Percentiles rank a stretch among this genome's conserved stretches.
These are phyloP conservation scores for Tephrocybe sp. DNA, from an alignment of 768 basidiomycete species.

Conservation along the genomic window DNA sequence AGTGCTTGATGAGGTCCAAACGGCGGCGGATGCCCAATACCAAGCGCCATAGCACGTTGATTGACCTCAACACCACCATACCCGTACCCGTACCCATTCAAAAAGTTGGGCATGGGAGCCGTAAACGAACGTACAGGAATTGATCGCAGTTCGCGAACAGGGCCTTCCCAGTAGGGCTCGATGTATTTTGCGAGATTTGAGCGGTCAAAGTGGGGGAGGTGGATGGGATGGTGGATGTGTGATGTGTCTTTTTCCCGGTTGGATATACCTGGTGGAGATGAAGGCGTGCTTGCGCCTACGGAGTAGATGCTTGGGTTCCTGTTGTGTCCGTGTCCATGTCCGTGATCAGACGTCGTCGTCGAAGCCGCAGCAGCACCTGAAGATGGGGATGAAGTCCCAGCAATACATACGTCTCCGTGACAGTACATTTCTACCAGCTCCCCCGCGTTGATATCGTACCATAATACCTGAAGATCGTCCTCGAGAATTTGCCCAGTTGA, in stretches of 20 bases:
- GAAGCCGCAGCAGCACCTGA: background rate
- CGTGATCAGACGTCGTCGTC: background rate
- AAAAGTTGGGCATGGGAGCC: conserved; percentile 9
- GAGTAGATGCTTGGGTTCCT: conserved; percentile 12
- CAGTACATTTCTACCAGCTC: conserved; percentile 72
- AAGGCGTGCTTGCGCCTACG: conserved; percentile 4
- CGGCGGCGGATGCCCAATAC: conserved; percentile 11
- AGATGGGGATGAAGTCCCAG: background rate
- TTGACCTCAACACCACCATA: conserved; percentile 2
- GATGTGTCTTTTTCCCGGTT: background rate
- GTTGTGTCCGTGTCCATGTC: background rate
- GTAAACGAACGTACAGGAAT: conserved; percentile 14
- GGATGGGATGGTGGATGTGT: background rate
- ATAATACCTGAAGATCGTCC: conserved; percentile 54
- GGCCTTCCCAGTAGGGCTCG: conserved; percentile 58
- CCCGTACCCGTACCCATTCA: conserved; percentile 12
- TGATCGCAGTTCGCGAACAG: conserved; percentile 48
- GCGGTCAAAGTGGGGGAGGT: conserved; percentile 31
- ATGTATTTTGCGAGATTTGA: conserved; percentile 34
- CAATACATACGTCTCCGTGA: conserved; percentile 5
- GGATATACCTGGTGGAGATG: background rate
- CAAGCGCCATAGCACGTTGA: conserved; percentile 4
- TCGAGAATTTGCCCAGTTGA: conserved; percentile 70
- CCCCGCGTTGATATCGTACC: conserved; percentile 57
- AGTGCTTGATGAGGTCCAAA: background rate